phyloP scores from a whole-genome alignment of 306 rosid genomes.

The Cicer chorassanicum region DNA sequence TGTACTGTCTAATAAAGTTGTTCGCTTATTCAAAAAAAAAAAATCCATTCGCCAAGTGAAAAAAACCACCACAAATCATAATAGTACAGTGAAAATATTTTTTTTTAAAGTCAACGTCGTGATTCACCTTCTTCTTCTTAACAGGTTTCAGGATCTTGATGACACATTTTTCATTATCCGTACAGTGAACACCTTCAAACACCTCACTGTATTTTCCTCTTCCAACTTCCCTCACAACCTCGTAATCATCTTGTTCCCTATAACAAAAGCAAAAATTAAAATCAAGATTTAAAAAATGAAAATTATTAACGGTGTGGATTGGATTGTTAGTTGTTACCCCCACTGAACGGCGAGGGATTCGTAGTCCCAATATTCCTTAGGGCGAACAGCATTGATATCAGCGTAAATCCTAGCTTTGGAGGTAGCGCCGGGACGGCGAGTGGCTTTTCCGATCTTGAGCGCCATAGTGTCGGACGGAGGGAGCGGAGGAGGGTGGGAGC shows the following conservation, averaged over 20 bases:
- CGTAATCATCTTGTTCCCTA: conserved; percentile 88
- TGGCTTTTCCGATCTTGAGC: conserved; percentile 81
- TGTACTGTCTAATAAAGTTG: too few relatives aligned
- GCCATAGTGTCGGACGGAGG: conserved; percentile 71
- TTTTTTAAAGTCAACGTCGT: neutral
- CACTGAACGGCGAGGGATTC: conserved; percentile 70
- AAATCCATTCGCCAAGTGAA: too few relatives aligned
- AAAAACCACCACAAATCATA: neutral
- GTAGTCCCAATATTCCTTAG: conserved; percentile 57
- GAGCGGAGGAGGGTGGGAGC: conserved; percentile 35
- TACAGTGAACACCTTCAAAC: conserved; percentile 77
- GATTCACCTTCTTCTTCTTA: conserved; percentile 76
- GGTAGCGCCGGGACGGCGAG: conserved; percentile 89
- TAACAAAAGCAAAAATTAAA: neutral
- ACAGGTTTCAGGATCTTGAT: conserved; percentile 86
- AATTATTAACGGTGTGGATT: neutral
- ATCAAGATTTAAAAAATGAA: neutral
- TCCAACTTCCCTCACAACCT: conserved; percentile 82
- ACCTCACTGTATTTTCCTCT: conserved; percentile 91
- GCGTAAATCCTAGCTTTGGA: conserved; percentile 75
- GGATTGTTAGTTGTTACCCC: conserved; percentile 58
- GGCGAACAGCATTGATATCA: conserved; percentile 79
- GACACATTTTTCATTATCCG: conserved; percentile 72
- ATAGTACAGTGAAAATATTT: neutral
- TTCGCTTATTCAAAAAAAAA: too few relatives aligned